phyloP scores from a whole-genome alignment of 768 basidiomycete genomes.

The Suillus luteus region DNA sequence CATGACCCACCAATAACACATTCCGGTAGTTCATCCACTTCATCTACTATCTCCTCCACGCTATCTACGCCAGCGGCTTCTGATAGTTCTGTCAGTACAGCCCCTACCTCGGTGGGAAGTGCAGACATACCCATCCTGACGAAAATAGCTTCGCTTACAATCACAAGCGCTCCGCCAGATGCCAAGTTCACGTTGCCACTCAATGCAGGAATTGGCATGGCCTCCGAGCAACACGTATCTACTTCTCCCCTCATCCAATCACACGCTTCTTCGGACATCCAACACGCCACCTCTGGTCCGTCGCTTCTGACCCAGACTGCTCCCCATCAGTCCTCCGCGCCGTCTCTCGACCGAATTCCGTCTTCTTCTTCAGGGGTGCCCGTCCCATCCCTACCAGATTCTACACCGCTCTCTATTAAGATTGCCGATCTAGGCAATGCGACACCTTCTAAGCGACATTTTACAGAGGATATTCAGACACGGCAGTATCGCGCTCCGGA shows the following conservation, averaged over 20 bases:
- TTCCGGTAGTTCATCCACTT: conserved; percentile 38
- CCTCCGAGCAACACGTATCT: conserved; percentile 12
- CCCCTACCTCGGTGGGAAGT: conserved; percentile 50
- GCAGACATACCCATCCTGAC: conserved; percentile 42
- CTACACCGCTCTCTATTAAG: conserved; percentile 73
- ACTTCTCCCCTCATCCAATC: conserved; percentile 30
- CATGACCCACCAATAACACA: conserved; percentile 23
- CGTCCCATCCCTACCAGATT: conserved; percentile 24
- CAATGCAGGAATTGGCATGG: neutral
- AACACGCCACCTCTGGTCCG: conserved; percentile 38
- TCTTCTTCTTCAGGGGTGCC: conserved; percentile 22
- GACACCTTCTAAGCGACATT: conserved; percentile 87
- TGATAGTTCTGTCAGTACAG: conserved; percentile 52
- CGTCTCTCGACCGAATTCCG: conserved; percentile 23
- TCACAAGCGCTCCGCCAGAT: conserved; percentile 16
- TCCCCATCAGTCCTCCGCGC: conserved; percentile 32
- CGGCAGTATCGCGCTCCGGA: conserved; percentile 95
- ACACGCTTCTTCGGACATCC: conserved; percentile 19
- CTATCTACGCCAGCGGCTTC: conserved; percentile 43
- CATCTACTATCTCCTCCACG: conserved; percentile 48
- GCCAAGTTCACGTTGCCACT: conserved; percentile 9
- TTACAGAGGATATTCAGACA: conserved; percentile 96
- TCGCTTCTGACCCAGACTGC: conserved; percentile 71
- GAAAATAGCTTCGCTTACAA: conserved; percentile 29
- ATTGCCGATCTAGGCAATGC: conserved; percentile 96